Evolutionary conservation across 2,329 filamentous ascomycete genomes (phyloP), one percentile per base, ranked within the genome.

Genomic region (Zymoseptoria pseudotritici): DNA sequence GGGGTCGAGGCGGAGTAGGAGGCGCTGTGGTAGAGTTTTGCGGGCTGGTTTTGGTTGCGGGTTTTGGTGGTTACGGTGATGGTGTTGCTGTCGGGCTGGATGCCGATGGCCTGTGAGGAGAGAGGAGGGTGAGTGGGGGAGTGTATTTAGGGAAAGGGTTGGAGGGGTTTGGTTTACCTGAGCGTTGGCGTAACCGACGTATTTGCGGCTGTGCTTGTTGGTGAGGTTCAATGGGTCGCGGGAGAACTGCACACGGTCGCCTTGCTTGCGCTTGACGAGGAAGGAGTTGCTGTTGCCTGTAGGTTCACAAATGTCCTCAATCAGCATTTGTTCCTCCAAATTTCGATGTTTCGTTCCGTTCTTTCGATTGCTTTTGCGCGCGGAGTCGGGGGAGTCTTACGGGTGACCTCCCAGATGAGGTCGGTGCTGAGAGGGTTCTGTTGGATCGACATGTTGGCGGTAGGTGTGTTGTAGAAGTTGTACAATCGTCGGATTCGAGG

Each of bases 121-220:
- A 51, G 19, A 2, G n/a, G n/a, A 46, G 17, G 21, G 24, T 55
- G 50, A 55, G 55, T 55, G 50, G 59, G 50, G n/a, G n/a, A n/a
- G n/a, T n/a, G n/a, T n/a, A n/a, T n/a, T n/a, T n/a, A n/a, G n/a
- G n/a, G n/a, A n/a, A n/a, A n/a, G n/a, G n/a, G n/a, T n/a, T 24
- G 22, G 22, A 24, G 3, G 22, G 22, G 22, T 3, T 24, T 24
- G 22, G 4, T 24, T 3, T 24, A 24, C 91, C 89, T 96, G 94
- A 77, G 87, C 85, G 83, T 96, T 96, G 79, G 90, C 86, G 79
- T 91, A 95, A 74, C 94, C 94, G 73, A 90, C 90, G 79, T 96
- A 85, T 90, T 96, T 97, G 82, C 90, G 89, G 72, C 84, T 87
- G 83, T 96, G 88, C 80, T 87, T 82, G 88, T 97, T 97, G 78